Evolutionary conservation across 768 basidiomycete species (phyloP), one percentile per base, ranked within the genome.

Genomic region (Mrakia hoshinonis): DNA sequence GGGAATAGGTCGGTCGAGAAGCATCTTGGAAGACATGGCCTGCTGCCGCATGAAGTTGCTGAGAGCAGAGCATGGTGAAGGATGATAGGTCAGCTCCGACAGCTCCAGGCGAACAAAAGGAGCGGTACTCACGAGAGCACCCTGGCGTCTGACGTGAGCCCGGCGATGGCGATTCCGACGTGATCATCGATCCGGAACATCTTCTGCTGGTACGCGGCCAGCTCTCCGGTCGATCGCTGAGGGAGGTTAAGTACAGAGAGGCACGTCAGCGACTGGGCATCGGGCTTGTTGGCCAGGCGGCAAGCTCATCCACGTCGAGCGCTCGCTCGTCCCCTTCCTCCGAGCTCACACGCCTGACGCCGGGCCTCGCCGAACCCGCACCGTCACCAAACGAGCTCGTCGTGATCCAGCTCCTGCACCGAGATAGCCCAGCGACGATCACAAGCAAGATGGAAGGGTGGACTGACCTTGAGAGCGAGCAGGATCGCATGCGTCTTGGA

Each of bases 41-140:
- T 98, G 92, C 80, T 98, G 96, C 48, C 96, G 86, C 96, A 99
- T 98, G 80, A 95, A 97, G 82, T 99, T 98, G 79, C 95, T 97
- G n/a, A n/a, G n/a, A n/a, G 76, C 36, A 15, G 22, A 36, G 7
- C 26, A 24, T 20, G 18, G 20, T 51, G 29, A 34, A 24, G 65
- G 1, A 29, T 0, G n/a, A 31, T 20, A 60, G 39, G 68, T 58
- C 70, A 54, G 31, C 47, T 36, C 62, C 36, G 43, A 11, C n/a
- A 63, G 22, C 38, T 18, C 6, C 29, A 46, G 18, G 29, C 12
- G 31, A 51, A 31, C 6, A 10, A 2, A 12, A 58, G 12, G n/a
- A 9, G 38, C 34, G 20, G 62, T 38, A 80, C 84, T 73, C 75
- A 93, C 94, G 92, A 95, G 76, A 99, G 81, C 1, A 98, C 96